These are phyloP conservation scores for Corylus avellana DNA, from an alignment of 306 rosid genomes.

Conservation along the genomic window DNA sequence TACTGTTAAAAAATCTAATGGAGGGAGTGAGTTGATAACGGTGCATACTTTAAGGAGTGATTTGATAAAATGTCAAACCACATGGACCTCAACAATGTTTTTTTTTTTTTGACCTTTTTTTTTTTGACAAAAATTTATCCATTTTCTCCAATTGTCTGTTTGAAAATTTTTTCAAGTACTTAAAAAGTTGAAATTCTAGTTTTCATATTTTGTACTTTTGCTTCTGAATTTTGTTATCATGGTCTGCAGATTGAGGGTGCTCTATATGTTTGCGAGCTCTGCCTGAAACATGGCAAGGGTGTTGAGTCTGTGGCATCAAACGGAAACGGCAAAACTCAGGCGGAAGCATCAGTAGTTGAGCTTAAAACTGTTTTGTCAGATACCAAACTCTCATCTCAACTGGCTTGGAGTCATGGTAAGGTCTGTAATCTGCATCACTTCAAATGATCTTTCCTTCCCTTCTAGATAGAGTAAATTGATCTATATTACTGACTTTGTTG, in stretches of 20 bases:
- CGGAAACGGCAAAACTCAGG: conserved; percentile 40
- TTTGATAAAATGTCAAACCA: too few relatives aligned
- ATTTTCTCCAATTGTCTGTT: background rate
- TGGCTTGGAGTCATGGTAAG: conserved; percentile 71
- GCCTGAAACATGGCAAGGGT: conserved; percentile 72
- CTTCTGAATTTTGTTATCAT: conserved; percentile 27
- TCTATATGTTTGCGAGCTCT: conserved; percentile 67
- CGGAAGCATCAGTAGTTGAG: conserved; percentile 31
- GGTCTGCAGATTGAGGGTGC: conserved; percentile 53
- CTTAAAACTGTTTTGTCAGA: conserved; percentile 33
- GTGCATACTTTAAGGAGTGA: too few relatives aligned
- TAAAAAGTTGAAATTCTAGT: background rate
- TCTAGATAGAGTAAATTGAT: background rate
- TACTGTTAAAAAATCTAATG: too few relatives aligned
- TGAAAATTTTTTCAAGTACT: background rate
- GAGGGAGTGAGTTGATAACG: too few relatives aligned
- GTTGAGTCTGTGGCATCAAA: conserved; percentile 31
- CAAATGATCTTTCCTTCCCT: conserved; percentile 9
- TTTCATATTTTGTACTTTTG: background rate
- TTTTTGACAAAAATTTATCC: too few relatives aligned
- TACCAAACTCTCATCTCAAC: conserved; percentile 36
- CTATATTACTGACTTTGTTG: background rate
- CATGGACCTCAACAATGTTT: too few relatives aligned
- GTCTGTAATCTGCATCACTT: conserved; percentile 47
- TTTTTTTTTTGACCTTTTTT: too few relatives aligned